Conservation (phyloP, 495 filamentous ascomycete genomes). For the Neurospora sp. region DNA sequence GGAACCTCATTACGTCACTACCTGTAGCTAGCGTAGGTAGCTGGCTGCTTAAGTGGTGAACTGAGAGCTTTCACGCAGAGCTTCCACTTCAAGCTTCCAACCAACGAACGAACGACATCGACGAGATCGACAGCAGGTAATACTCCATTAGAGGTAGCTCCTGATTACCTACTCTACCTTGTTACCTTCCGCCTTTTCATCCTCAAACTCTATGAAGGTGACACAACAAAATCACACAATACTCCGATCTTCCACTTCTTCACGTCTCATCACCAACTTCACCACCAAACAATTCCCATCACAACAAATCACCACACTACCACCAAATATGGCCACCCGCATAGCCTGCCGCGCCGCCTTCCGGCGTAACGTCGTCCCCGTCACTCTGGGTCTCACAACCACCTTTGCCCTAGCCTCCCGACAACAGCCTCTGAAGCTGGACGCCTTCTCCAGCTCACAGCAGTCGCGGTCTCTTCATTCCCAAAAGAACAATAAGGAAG, state of each 20-base stretch:
- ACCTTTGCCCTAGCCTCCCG: constrained; percentile 8
- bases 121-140: not conserved
- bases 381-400: constrained; percentile 17
- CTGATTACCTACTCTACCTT: not conserved
- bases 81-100: not conserved
- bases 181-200: not conserved
- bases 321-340: constrained; percentile 8
- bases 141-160: not conserved
- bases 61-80: not conserved
- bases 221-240: not conserved
- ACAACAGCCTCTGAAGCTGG: constrained; percentile 23
- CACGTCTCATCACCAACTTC: not conserved
- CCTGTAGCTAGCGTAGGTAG: not conserved
- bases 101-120: not conserved
- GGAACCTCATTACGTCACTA: not conserved
- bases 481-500: constrained; percentile 14
- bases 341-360: constrained; percentile 8
- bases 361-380: constrained; percentile 9
- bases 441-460: constrained; percentile 4
- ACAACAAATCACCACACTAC: too few species aligned
- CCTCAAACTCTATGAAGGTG: not conserved
- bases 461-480: not conserved
- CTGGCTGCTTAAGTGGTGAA: not conserved
- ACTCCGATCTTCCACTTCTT: not conserved
- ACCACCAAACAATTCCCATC: too few species aligned